Evolutionary conservation across 805 yeast genomes (phyloP).

Genomic region (Candida methanosorbosa): DNA sequence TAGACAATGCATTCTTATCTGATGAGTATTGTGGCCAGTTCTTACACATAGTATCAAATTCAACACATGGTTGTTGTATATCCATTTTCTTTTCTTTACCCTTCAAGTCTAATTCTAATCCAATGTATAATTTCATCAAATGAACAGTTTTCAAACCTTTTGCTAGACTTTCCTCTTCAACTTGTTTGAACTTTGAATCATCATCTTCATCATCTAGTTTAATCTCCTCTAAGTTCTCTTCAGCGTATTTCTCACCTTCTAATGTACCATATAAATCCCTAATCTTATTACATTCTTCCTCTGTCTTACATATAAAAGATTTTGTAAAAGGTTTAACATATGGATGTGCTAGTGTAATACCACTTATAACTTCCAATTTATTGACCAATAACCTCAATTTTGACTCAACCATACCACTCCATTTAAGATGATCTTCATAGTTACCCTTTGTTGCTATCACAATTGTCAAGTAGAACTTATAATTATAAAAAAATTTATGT

Average conservation of each 20-base stretch:
- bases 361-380: conserved; percentile 70
- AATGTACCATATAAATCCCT: conserved; percentile 44
- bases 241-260: conserved; percentile 39
- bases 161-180: conserved; percentile 16
- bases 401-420: conserved; percentile 92
- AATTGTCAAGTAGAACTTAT: conserved; percentile 80
- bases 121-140: conserved; percentile 73
- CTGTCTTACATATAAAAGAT: conserved; percentile 32
- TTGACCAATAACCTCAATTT: conserved; percentile 73
- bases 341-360: conserved; percentile 83
- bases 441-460: conserved; percentile 67
- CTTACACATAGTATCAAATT: conserved; percentile 75
- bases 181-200: conserved; percentile 6
- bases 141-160: conserved; percentile 32
- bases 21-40: conserved; percentile 62
- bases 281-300: conserved; percentile 27
- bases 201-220: conserved; percentile 22
- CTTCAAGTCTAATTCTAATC: conserved; percentile 49
- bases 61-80: conserved; percentile 83
- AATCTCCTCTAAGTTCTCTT: conserved; percentile 23
- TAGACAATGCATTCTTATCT: conserved; percentile 47
- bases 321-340: conserved; percentile 69
- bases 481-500: conserved; percentile 75
- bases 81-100: conserved; percentile 61
- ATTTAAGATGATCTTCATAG: conserved; percentile 77